phyloP scores from a whole-genome alignment of 2,329 filamentous ascomycete species.

The Zymoseptoria passerinii region DNA sequence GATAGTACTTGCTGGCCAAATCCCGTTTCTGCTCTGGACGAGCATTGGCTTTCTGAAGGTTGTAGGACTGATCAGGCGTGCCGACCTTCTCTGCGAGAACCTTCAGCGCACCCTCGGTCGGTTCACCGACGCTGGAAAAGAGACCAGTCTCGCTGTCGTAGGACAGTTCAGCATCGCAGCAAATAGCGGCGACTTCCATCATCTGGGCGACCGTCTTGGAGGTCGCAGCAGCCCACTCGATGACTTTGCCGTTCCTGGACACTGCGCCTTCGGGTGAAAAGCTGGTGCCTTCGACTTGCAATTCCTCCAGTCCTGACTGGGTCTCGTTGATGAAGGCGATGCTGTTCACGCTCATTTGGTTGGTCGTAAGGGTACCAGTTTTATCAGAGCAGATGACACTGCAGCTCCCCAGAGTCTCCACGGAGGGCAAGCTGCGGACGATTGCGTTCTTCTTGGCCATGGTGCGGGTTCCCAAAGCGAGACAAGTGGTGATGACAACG shows the following conservation, averaged over 20 bases:
- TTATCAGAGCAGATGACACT: conserved; percentile 99
- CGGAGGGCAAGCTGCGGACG: conserved; percentile 88
- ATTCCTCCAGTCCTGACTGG: conserved; percentile 69
- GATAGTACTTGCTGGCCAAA: conserved; percentile 76
- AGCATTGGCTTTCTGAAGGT: conserved; percentile 43
- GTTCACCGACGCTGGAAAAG: conserved; percentile 82
- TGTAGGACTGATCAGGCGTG: conserved; percentile 58
- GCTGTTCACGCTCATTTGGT: conserved; percentile 98
- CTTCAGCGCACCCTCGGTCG: conserved; percentile 87
- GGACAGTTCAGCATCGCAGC: conserved; percentile 78
- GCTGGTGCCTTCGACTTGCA: conserved; percentile 86
- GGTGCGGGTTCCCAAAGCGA: conserved; percentile 91
- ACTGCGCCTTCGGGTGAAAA: conserved; percentile 78
- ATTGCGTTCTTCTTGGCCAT: conserved; percentile 99
- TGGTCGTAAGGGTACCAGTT: conserved; percentile 94
- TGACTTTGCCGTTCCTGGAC: conserved; percentile 53
- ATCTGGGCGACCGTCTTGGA: conserved; percentile 77
- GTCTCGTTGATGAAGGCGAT: conserved; percentile 71
- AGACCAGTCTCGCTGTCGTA: conserved; percentile 68
- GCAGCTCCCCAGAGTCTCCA: conserved; percentile 96
- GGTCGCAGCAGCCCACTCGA: conserved; percentile 59
- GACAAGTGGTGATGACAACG: conserved; percentile 96
- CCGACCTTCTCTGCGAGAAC: conserved; percentile 92
- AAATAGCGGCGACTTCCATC: conserved; percentile 61
- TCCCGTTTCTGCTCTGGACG: conserved; percentile 59